These are phyloP conservation scores for Antitrichia curtipendula DNA, from an alignment of 225 moss, liverwort and hornwort genomes.

Conservation along the genomic window DNA sequence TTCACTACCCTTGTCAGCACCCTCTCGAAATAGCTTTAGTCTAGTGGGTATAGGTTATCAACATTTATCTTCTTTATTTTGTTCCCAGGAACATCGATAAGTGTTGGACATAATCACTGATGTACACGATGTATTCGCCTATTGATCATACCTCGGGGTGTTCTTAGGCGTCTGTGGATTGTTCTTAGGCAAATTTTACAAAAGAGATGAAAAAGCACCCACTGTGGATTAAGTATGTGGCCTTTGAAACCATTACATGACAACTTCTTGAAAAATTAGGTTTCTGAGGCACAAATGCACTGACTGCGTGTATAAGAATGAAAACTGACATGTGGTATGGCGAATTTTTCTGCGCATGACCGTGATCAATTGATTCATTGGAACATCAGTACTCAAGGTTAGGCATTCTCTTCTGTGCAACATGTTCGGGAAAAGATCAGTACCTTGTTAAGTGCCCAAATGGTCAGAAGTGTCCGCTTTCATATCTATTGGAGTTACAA, in stretches of 20 bases:
- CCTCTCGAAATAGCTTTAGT: neutral
- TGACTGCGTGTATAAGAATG: neutral
- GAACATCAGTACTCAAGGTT: conserved; percentile 67
- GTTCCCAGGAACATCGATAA: neutral
- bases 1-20: neutral
- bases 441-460: neutral
- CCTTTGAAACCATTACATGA: neutral
- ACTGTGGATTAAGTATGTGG: neutral
- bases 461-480: neutral
- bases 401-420: neutral
- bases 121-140: neutral
- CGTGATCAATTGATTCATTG: neutral
- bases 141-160: neutral
- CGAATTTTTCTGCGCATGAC: neutral
- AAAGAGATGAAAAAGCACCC: neutral
- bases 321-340: conserved; percentile 9
- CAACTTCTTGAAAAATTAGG: neutral
- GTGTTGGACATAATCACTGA: neutral
- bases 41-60: neutral
- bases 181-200: neutral
- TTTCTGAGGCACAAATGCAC: neutral
- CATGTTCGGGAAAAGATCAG: neutral
- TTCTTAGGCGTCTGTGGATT: neutral
- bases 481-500: neutral
- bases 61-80: neutral